Conservation (phyloP, 495 filamentous ascomycete genomes). For the Penicillium roqueforti region DNA sequence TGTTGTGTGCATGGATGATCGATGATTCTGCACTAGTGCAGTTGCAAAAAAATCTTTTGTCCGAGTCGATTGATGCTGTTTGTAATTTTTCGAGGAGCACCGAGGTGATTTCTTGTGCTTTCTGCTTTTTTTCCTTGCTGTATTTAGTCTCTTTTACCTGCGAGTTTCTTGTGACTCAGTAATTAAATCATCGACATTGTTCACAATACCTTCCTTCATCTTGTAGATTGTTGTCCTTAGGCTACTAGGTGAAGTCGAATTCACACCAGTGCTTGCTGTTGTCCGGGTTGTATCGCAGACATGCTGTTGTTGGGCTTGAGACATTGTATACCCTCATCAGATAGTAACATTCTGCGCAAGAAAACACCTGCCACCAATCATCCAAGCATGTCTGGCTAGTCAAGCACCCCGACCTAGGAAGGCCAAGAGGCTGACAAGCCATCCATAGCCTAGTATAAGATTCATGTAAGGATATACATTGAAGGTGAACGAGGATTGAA, state of each 20-base stretch:
- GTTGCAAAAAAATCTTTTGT: constrained; percentile 12
- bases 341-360: no score
- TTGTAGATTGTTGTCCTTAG: neutral
- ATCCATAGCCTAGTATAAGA: neutral
- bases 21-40: neutral
- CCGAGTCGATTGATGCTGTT: neutral
- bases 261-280: neutral
- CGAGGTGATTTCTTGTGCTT: neutral
- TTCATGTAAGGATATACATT: neutral
- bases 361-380: neutral
- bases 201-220: constrained; percentile 5
- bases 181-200: constrained; percentile 22
- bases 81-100: constrained; percentile 13
- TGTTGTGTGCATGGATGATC: constrained; percentile 1
- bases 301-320: neutral
- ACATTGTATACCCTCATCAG: no score
- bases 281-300: neutral
- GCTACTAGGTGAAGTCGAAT: neutral
- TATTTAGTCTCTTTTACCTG: constrained; percentile 19
- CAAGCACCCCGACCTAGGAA: neutral
- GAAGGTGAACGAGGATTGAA: neutral
- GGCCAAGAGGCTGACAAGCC: neutral
- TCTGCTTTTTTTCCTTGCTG: constrained; percentile 15
- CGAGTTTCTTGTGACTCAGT: constrained; percentile 10
- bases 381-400: neutral